Base-by-base conservation (phyloP, 2,329 filamentous ascomycete species). In the Chrysoporthe cubensis region DNA sequence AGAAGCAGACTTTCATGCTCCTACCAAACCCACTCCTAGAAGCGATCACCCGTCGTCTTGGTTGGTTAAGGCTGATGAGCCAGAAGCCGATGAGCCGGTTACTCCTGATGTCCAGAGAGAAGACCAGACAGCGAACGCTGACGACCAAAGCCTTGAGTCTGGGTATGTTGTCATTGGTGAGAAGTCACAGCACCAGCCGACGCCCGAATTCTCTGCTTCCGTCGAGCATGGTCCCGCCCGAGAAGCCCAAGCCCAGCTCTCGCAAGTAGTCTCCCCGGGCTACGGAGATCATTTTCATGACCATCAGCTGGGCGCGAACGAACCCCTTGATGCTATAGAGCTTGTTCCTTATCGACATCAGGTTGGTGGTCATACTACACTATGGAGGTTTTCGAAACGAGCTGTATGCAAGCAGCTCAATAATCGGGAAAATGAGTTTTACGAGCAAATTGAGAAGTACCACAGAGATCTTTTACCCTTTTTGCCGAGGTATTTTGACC, bases 331-430 rank as follows among this genome's bases (percentile, higher is more conserved):
- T 71, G 95, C 95, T 42, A 97, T 99, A 72, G 94, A 98, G 78
- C 84, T 99, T 69, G 97, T 97, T 75, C 96, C 96, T 1, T 99
- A 97, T 80, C 93, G 93, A 72, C 96, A 99, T 80, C 96, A 99
- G 80, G 96, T 99, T 66, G 96, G 96, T 68, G 96, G 96, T 0
- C 96, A 99, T 78, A 97, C 94, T 7, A 97, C 95, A 0, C 87
- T 99, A 46, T 99, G 97, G 87, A 91, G 95, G 54, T 98, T 99
- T 77, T 98, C 96, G 21, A 90, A 93, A 72, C 88, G 94, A 74
- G 96, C 96, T 66, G 94, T 99, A 13, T 99, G 96, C 84, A 99
- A 99, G 80, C 94, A 97, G 80, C 87, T 99, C 75, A 99, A 97
- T 79, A 99, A 97, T 78, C 88, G 95, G 75, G 96, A 99, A 77